Conservation (phyloP, 495 filamentous ascomycete genomes). For the Cenococcum geophilum region DNA sequence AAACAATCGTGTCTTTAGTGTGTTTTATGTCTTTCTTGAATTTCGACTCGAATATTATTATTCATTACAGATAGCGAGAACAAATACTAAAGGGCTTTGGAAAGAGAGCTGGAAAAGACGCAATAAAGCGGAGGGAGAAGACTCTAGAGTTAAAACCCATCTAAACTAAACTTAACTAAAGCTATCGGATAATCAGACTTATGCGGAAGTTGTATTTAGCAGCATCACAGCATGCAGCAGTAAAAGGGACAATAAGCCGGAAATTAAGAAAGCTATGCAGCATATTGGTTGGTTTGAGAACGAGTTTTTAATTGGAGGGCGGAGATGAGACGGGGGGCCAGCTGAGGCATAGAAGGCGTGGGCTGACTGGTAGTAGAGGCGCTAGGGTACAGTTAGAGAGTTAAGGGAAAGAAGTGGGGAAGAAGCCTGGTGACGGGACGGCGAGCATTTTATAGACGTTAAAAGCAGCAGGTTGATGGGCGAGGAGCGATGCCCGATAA, state of each 20-base stretch:
- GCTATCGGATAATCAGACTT: not conserved
- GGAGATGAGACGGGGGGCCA: not conserved
- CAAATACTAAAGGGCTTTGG: not conserved
- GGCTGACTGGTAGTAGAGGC: not conserved
- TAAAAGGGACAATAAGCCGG: not conserved
- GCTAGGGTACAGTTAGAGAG: constrained; percentile 15
- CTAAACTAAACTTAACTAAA: not conserved
- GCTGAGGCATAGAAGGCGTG: not conserved
- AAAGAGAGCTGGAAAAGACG: not conserved
- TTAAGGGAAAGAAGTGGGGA: constrained; percentile 20
- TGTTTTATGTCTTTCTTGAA: no score
- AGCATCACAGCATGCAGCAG: not conserved
- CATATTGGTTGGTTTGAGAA: not conserved
- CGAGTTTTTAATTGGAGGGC: not conserved
- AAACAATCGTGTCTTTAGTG: no score
- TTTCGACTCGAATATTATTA: no score
- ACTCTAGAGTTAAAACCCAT: not conserved
- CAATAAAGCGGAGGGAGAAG: not conserved
- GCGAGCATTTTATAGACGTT: constrained; percentile 19
- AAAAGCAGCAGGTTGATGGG: constrained; percentile 19
- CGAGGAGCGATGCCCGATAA: constrained; percentile 11
- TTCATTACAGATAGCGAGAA: not conserved
- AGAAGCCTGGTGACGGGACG: constrained; percentile 16
- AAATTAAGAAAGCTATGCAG: not conserved
- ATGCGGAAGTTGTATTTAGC: not conserved